Evolutionary conservation across 108 stramenopile species (phyloP).

Genomic region (Schizochytrium sp.): DNA sequence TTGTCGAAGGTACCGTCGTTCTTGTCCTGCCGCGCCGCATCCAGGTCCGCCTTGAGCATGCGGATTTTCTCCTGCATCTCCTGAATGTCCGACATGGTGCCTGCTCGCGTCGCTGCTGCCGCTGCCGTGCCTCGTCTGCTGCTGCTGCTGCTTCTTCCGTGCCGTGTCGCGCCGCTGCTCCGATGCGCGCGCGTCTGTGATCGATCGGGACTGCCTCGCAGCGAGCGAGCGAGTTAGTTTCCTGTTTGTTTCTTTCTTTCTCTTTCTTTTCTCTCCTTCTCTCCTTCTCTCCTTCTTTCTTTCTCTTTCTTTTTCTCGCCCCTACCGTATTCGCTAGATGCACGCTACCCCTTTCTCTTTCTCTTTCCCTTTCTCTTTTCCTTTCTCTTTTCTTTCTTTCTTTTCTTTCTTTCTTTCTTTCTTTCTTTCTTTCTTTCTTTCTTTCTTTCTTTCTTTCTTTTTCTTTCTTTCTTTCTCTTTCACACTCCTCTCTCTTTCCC

Average conservation of each 20-base stretch:
- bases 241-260: background rate
- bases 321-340: background rate
- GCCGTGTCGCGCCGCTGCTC: background rate
- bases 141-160: background rate
- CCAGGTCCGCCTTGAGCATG: slow-evolving; percentile 40
- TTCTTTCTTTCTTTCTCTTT: background rate
- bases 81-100: slow-evolving; percentile 31
- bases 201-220: background rate
- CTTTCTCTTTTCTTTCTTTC: background rate
- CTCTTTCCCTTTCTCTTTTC: background rate
- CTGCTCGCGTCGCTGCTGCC: background rate
- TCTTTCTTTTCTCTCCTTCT: background rate
- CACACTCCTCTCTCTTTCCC: background rate
- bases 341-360: background rate
- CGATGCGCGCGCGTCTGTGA: background rate
- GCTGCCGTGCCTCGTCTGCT: background rate
- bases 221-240: background rate
- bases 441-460: background rate
- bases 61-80: slow-evolving; percentile 55
- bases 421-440: background rate
- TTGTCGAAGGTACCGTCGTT: slow-evolving; percentile 53
- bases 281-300: background rate
- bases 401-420: background rate
- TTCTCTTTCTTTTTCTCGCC: background rate
- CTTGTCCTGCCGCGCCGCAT: slow-evolving; percentile 49